Percentiles rank a stretch among this genome's conserved stretches.
These are phyloP conservation scores for Penicillium salamii DNA, from an alignment of 495 filamentous ascomycete species.

Conservation along the genomic window DNA sequence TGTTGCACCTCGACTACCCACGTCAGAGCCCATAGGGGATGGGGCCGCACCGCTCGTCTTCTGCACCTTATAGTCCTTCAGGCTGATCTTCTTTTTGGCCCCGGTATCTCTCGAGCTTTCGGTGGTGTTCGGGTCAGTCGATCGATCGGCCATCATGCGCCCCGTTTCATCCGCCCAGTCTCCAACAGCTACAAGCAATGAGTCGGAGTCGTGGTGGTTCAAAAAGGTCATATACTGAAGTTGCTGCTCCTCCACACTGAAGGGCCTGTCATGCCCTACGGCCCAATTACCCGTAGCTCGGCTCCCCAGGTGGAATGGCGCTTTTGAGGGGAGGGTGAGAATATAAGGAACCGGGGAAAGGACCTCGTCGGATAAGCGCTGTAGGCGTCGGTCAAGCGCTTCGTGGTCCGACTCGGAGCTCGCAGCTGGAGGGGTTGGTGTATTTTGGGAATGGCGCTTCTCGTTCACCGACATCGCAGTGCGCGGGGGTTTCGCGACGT, in stretches of 20 bases:
- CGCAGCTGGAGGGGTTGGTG: conserved; percentile 20
- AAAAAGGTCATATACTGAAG: conserved; percentile 56
- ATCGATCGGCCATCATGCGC: conserved; percentile 42
- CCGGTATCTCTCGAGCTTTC: conserved; percentile 20
- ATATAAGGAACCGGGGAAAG: conserved; percentile 49
- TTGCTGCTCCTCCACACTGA: conserved; percentile 46
- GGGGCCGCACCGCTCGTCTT: conserved; percentile 28
- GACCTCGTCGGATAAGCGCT: conserved; percentile 43
- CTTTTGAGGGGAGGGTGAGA: conserved; percentile 45
- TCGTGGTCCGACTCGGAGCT: conserved; percentile 29
- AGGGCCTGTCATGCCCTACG: conserved; percentile 46
- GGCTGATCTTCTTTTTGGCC: conserved; percentile 49
- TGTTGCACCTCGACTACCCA: conserved; percentile 13
- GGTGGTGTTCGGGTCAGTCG: conserved; percentile 33
- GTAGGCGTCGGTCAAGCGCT: conserved; percentile 39
- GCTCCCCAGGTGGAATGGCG: conserved; percentile 37
- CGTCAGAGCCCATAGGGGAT: conserved; percentile 22
- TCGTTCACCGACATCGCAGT: conserved; percentile 50
- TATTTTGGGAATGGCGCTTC: conserved; percentile 30
- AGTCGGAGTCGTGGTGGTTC: conserved; percentile 46
- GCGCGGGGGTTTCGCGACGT: conserved; percentile 21
- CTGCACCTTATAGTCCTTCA: conserved; percentile 51
- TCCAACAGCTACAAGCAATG: conserved; percentile 45
- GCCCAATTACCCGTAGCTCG: conserved; percentile 49
- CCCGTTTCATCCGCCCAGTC: conserved; percentile 53